phyloP scores from a whole-genome alignment of 2,329 filamentous ascomycete species.

The Ophiostoma australiae region DNA sequence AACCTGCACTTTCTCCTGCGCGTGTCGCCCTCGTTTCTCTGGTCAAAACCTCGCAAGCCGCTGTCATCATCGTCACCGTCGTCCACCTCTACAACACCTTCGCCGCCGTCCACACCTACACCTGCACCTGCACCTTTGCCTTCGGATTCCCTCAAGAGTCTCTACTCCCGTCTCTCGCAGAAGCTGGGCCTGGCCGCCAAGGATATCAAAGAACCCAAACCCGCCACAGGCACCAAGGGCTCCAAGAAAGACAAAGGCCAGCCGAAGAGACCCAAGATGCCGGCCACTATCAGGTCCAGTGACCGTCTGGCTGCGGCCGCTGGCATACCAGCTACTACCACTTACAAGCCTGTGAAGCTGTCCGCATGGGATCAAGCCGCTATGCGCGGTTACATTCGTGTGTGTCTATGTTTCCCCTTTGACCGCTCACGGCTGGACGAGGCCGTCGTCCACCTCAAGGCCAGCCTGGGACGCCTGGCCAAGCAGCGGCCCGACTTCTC shows the following conservation, averaged over 20 bases:
- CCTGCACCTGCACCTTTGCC: neutral
- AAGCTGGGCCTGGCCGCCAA: neutral
- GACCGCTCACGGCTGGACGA: slow-evolving; percentile 15
- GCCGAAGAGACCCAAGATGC: neutral
- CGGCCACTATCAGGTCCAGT: neutral
- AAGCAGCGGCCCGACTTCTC: slow-evolving; percentile 32
- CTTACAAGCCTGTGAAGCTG: neutral
- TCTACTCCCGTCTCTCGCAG: neutral
- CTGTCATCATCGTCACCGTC: neutral
- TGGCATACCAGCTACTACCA: neutral
- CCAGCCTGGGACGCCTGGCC: slow-evolving; percentile 28
- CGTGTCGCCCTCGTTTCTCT: neutral
- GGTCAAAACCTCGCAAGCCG: neutral
- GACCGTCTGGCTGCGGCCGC: neutral
- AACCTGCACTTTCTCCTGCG: neutral
- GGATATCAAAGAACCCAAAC: neutral
- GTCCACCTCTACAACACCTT: neutral
- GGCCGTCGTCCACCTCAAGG: slow-evolving; percentile 25
- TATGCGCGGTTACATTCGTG: slow-evolving; percentile 27
- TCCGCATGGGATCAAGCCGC: slow-evolving; percentile 28
- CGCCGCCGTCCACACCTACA: neutral
- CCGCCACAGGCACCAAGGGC: neutral
- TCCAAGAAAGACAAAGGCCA: neutral
- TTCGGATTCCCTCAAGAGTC: neutral
- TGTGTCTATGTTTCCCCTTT: slow-evolving; percentile 31